These are phyloP conservation scores for Termitomyces sp. DNA, from an alignment of 768 basidiomycete species.

Conservation along the genomic window DNA sequence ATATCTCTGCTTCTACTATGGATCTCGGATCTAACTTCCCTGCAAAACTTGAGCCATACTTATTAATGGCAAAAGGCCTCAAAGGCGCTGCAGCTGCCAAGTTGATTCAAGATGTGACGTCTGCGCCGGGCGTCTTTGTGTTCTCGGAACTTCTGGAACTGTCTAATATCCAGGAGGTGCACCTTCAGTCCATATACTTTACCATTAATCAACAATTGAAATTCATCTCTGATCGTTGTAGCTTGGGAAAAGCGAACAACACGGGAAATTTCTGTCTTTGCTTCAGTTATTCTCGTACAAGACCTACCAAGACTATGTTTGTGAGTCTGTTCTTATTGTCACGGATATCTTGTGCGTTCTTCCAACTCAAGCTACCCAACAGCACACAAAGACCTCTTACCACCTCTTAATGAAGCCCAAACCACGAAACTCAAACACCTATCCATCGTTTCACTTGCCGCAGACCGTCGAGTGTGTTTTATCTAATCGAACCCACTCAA, in stretches of 20 bases:
- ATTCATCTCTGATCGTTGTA: constrained; percentile 22
- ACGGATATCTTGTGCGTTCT: neutral
- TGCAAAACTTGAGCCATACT: constrained; percentile 79
- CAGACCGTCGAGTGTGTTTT: constrained; percentile 62
- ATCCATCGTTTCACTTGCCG: constrained; percentile 80
- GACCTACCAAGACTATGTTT: constrained; percentile 77
- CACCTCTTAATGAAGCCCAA: constrained; percentile 67
- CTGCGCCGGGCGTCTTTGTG: constrained; percentile 87
- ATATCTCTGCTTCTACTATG: constrained; percentile 28
- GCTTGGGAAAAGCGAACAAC: constrained; percentile 63
- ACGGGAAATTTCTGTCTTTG: constrained; percentile 54
- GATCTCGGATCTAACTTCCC: constrained; percentile 58
- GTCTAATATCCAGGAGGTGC: constrained; percentile 80
- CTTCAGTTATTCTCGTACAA: constrained; percentile 88
- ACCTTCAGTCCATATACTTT: neutral
- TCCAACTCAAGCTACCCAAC: neutral
- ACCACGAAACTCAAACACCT: constrained; percentile 89
- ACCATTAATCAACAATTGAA: neutral
- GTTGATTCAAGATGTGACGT: constrained; percentile 78
- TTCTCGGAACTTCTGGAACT: constrained; percentile 85
- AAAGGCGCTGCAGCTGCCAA: constrained; percentile 93
- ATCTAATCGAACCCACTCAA: neutral
- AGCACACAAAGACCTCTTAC: constrained; percentile 66
- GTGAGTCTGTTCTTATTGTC: constrained; percentile 32
- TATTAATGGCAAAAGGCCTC: constrained; percentile 87